phyloP scores from a whole-genome alignment of 768 basidiomycete genomes.

The Tylopilus vinaceipallidus region DNA sequence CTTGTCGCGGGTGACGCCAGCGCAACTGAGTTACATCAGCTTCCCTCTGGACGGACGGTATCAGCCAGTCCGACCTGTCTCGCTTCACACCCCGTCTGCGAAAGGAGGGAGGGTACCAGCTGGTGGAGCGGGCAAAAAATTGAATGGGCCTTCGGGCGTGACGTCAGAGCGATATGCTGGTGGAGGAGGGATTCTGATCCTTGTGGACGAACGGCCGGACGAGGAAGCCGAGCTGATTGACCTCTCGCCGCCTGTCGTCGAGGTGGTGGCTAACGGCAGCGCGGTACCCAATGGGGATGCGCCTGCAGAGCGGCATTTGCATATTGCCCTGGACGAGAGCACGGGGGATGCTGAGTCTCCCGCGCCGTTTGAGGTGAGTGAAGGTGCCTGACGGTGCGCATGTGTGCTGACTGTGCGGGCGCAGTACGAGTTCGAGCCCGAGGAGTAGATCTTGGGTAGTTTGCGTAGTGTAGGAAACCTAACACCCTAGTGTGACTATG shows the following conservation, averaged over 20 bases:
- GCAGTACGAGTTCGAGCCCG: conserved; percentile 77
- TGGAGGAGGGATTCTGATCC: conserved; percentile 85
- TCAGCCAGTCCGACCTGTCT: conserved; percentile 83
- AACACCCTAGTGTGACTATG: neutral
- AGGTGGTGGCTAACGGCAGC: conserved; percentile 25
- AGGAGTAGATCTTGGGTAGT: conserved; percentile 35
- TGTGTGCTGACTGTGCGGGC: conserved; percentile 18
- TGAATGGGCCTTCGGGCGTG: conserved; percentile 31
- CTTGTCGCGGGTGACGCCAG: conserved; percentile 89
- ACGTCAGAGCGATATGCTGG: conserved; percentile 64
- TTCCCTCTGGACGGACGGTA: conserved; percentile 82
- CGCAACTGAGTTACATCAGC: conserved; percentile 79
- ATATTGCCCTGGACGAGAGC: conserved; percentile 69
- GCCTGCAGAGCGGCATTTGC: conserved; percentile 34
- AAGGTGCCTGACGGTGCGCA: neutral
- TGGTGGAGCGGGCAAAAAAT: conserved; percentile 28
- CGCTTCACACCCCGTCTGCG: conserved; percentile 37
- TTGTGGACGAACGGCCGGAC: conserved; percentile 69
- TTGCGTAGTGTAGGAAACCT: neutral
- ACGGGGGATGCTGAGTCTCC: conserved; percentile 75
- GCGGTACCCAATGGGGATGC: conserved; percentile 29
- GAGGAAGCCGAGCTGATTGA: conserved; percentile 76
- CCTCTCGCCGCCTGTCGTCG: conserved; percentile 45
- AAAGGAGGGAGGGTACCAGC: conserved; percentile 35
- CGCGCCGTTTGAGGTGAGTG: conserved; percentile 78